Evolutionary conservation across 192 early-diverging fungal genomes (phyloP), one percentile per base, ranked within the genome.

Genomic region (Chytriomyces confervae): DNA sequence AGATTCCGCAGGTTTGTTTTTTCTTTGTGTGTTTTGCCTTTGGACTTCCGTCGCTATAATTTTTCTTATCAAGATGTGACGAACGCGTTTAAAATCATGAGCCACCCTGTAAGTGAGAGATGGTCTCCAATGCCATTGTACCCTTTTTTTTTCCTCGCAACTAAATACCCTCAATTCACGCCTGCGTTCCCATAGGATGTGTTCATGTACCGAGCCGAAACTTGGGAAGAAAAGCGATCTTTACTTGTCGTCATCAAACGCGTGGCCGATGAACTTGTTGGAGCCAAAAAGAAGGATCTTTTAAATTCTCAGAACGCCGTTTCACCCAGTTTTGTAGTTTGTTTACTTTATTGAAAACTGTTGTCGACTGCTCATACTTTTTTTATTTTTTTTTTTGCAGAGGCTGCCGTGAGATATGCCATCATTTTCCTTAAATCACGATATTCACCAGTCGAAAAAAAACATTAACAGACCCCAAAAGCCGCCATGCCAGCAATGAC

Each of bases 21-120:
- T 8, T 6, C 45, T 49, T 47, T 27, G 23, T 27, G 24, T 27
- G 24, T 60, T 53, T 16, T 18, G 44, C 24, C n/a, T 20, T n/a
- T 61, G 36, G 20, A 18, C 75, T 74, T 74, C n/a, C 43, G 13
- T 60, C 43, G 67, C 50, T 66, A 10, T 48, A 27, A 66, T 36
- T 23, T 36, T 23, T 72, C 51, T 13, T 1, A 61, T n/a, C 43
- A 75, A 90, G 94, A 96, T 24, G 69, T 94, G 3, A 88, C 86
- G 45, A 92, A 94, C 79, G 89, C 94, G 5, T 89, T 98, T 77
- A 93, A 94, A 78, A 89, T 97, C 8, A 84, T 96, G 47, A 91
- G 92, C n/a, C 90, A 94, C 72, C 91, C 93, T 2, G 51, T 57
- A 57, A 57, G 24, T 57, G 51, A 57, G 51, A 57, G 24, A 27